phyloP scores from a whole-genome alignment of 306 rosid genomes.

The Casuarina glauca region DNA sequence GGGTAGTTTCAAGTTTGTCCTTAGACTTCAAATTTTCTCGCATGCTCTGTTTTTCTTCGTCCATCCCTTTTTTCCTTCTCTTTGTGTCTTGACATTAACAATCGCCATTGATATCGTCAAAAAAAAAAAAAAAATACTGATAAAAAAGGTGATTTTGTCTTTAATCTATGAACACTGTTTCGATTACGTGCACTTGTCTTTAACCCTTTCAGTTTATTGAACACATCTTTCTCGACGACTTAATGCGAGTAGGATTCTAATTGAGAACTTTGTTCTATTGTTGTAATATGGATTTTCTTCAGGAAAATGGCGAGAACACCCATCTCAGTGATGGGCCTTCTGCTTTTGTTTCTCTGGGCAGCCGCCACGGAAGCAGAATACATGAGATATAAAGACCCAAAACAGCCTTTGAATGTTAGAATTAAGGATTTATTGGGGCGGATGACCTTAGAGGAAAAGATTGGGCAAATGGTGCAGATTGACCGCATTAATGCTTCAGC shows the following conservation, averaged over 20 bases:
- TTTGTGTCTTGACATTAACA: background rate
- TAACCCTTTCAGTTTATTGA: no score
- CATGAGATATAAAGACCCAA: background rate
- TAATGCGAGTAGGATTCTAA: no score
- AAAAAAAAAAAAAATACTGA: no score
- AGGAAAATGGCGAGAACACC: constrained; percentile 7
- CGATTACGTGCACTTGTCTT: no score
- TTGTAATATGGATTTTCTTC: background rate
- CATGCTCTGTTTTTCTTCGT: background rate
- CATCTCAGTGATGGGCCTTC: constrained; percentile 3
- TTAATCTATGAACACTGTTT: no score
- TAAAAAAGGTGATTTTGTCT: background rate
- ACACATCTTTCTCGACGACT: no score
- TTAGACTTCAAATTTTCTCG: background rate
- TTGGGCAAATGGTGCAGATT: constrained; percentile 4
- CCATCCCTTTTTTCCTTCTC: background rate
- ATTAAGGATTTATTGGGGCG: background rate
- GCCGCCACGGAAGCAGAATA: background rate
- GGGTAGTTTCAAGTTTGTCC: background rate
- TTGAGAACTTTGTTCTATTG: no score
- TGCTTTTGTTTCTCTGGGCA: background rate
- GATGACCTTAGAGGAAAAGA: constrained; percentile 1
- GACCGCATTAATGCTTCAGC: constrained; percentile 3
- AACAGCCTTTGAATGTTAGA: background rate
- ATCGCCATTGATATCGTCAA: background rate